A percentile compares a stretch with the other conserved stretches of the same genome.
Evolutionary conservation across 805 yeast species (phyloP).

Genomic region (Metschnikowia vanudenii): DNA sequence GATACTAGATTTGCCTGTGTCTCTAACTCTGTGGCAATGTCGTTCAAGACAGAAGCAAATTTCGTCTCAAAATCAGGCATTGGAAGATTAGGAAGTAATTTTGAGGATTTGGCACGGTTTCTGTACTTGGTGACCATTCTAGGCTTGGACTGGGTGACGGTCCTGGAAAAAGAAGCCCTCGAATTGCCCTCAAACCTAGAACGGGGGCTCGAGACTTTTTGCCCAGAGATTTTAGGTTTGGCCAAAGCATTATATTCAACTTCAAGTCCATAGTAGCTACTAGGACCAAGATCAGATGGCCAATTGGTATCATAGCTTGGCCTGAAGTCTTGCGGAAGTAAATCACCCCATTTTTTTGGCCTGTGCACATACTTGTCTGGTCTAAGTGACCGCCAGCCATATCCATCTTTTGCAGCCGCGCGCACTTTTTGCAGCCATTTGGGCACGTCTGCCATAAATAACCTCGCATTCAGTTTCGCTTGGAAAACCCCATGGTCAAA

Average conservation of each 20-base stretch:
- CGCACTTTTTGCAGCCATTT: conserved; percentile 1
- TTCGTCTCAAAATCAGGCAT: neutral
- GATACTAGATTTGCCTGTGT: neutral
- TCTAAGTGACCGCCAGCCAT: conserved; percentile 1
- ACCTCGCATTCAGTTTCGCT: neutral
- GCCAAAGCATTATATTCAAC: neutral
- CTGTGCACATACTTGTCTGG: neutral
- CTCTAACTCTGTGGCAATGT: neutral
- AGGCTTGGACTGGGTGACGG: no score
- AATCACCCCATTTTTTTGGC: neutral
- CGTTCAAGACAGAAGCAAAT: neutral
- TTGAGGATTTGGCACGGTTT: neutral
- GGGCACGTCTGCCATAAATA: neutral
- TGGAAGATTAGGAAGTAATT: neutral
- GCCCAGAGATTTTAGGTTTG: neutral
- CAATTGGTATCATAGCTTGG: neutral
- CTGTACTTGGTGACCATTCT: neutral
- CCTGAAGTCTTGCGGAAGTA: neutral
- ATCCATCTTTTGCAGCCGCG: conserved; percentile 3
- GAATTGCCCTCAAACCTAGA: no score
- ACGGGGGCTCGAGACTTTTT: no score
- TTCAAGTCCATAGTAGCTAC: neutral
- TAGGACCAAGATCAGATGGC: neutral
- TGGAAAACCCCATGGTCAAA: neutral
- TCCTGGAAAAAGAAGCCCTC: no score